Percentiles rank a stretch among this genome's conserved stretches.
Conservation (phyloP, 2,329 filamentous ascomycete species). For the Monosporascus ibericus region DNA sequence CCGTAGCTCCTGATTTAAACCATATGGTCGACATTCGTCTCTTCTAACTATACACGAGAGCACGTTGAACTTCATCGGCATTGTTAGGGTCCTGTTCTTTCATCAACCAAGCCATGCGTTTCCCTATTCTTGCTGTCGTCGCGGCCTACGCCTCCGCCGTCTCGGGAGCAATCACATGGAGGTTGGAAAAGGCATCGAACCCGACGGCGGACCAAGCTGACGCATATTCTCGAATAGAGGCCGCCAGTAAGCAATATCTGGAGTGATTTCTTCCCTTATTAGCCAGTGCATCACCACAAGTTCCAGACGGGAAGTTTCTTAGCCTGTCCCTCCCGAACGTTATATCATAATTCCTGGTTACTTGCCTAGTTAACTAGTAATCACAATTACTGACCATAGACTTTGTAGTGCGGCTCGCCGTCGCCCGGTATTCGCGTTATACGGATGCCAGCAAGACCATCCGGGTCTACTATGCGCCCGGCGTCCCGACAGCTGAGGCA, state of each 20-base stretch:
- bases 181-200: constrained; percentile 29
- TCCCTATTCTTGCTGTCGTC: constrained; percentile 23
- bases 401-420: constrained; percentile 20
- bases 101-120: constrained; percentile 26
- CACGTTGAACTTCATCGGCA: not conserved
- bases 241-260: constrained; percentile 27
- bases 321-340: no score
- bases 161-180: constrained; percentile 33
- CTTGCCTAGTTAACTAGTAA: no score
- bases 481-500: constrained; percentile 40
- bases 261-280: no score
- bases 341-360: no score
- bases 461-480: constrained; percentile 34
- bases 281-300: no score
- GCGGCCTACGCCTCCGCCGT: constrained; percentile 25
- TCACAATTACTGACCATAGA: no score
- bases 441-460: constrained; percentile 32
- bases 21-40: not conserved
- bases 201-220: constrained; percentile 36
- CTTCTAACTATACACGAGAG: not conserved
- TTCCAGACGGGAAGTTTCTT: no score
- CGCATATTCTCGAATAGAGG: constrained; percentile 37
- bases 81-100: not conserved
- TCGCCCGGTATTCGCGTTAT: constrained; percentile 31
- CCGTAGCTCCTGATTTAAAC: not conserved